phyloP scores from a whole-genome alignment of 2,329 filamentous ascomycete species.

The Aureobasidium sp. region DNA sequence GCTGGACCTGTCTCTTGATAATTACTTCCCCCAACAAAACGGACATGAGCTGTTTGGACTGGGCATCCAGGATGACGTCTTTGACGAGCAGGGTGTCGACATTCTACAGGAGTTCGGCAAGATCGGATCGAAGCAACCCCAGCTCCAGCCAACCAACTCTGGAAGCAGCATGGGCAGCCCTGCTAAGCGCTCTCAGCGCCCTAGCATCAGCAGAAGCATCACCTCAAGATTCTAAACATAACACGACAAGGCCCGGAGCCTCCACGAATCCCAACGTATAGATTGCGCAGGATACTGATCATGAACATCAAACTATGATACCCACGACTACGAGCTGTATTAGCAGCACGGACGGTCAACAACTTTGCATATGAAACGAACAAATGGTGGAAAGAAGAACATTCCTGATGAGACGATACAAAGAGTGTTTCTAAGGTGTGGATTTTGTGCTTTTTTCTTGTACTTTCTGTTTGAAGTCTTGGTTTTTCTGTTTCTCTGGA shows the following conservation, averaged over 20 bases:
- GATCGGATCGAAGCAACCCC: conserved; percentile 45
- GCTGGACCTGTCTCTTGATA: conserved; percentile 21
- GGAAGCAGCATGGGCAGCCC: conserved; percentile 14
- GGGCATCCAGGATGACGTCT: conserved; percentile 52
- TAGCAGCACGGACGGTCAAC: neutral
- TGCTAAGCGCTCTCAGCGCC: conserved; percentile 15
- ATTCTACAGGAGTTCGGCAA: conserved; percentile 69
- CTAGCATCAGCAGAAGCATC: conserved; percentile 16
- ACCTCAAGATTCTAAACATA: conserved; percentile 15
- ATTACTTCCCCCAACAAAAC: conserved; percentile 22
- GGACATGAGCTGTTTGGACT: conserved; percentile 47
- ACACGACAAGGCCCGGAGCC: neutral
- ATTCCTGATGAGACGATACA: neutral
- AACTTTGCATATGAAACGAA: conserved; percentile 9
- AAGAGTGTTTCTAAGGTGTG: conserved; percentile 12
- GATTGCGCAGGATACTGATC: conserved; percentile 5
- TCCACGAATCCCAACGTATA: neutral
- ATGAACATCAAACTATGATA: conserved; percentile 11
- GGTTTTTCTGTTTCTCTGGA: conserved; percentile 1
- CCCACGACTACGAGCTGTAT: conserved; percentile 12
- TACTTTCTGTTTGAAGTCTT: neutral
- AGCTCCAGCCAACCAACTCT: neutral
- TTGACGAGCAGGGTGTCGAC: conserved; percentile 54
- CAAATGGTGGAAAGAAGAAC: conserved; percentile 5
- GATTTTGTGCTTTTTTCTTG: neutral